phyloP scores from a whole-genome alignment of 495 filamentous ascomycete species.

The Wilcoxina mikolae region DNA sequence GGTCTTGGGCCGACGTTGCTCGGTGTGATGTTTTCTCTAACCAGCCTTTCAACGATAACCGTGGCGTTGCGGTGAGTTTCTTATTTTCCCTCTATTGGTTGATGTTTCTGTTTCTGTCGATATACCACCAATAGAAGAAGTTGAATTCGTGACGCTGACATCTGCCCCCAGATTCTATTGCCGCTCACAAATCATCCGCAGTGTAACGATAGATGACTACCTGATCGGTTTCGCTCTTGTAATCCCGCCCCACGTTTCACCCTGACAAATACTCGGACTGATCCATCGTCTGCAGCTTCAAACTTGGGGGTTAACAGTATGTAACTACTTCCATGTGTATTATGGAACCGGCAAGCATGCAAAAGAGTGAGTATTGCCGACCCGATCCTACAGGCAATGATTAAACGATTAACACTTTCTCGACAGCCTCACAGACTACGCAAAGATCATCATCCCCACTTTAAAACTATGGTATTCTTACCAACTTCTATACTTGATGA shows the following conservation, averaged over 20 bases:
- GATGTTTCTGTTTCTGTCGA: too few relatives aligned
- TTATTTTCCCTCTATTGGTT: not conserved
- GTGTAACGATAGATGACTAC: conserved; percentile 15
- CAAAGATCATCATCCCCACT: conserved; percentile 10
- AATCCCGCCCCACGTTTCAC: not conserved
- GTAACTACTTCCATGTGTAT: conserved; percentile 16
- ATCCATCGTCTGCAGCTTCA: not conserved
- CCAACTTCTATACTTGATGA: conserved; percentile 21
- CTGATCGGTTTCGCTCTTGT: conserved; percentile 18
- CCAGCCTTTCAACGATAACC: conserved; percentile 16
- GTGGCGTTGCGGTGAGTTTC: conserved; percentile 12
- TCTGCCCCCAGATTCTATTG: conserved; percentile 14
- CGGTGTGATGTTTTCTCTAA: conserved; percentile 13
- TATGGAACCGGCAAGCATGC: conserved; percentile 15
- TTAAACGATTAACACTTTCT: not conserved
- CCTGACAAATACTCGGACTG: not conserved
- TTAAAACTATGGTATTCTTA: conserved; percentile 27
- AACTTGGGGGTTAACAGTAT: not conserved
- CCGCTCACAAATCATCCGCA: conserved; percentile 9
- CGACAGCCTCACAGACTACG: not conserved
- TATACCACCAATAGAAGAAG: too few relatives aligned
- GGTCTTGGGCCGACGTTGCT: conserved; percentile 8
- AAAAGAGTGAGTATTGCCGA: not conserved
- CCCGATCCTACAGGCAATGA: not conserved
- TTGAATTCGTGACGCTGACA: not conserved